A percentile compares a stretch with the other conserved stretches of the same genome.
These are phyloP conservation scores for Tulasnella sp. DNA, from an alignment of 768 basidiomycete species.

Conservation along the genomic window DNA sequence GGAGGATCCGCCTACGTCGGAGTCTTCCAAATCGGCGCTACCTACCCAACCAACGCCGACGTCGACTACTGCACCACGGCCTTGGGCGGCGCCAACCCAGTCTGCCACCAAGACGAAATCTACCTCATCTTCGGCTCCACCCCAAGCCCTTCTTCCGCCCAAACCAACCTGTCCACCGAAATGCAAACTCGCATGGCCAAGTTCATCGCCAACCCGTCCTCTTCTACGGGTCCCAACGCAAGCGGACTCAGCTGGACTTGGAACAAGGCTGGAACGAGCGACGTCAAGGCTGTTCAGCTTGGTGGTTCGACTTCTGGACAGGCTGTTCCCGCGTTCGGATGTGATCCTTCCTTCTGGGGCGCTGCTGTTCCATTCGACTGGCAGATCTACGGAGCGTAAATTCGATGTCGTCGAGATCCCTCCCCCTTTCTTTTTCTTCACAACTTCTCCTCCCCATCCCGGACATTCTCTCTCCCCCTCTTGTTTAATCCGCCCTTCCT, in stretches of 20 bases:
- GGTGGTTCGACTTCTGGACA: slow-evolving; percentile 49
- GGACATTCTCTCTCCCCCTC: too few relatives aligned
- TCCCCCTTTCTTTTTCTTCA: background rate
- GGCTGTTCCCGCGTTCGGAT: slow-evolving; percentile 50
- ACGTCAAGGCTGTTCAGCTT: slow-evolving; percentile 56
- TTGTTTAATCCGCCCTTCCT: background rate
- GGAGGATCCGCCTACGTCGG: slow-evolving; percentile 69
- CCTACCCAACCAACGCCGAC: slow-evolving; percentile 62
- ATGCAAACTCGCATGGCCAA: slow-evolving; percentile 65
- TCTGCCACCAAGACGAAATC: slow-evolving; percentile 83
- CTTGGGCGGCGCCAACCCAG: slow-evolving; percentile 41
- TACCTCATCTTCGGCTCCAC: slow-evolving; percentile 65
- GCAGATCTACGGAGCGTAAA: slow-evolving; percentile 46
- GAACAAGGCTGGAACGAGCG: slow-evolving; percentile 48
- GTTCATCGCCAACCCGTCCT: slow-evolving; percentile 54
- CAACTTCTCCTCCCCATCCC: background rate
- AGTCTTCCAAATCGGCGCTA: slow-evolving; percentile 58
- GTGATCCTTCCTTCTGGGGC: slow-evolving; percentile 67
- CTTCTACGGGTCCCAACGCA: slow-evolving; percentile 52
- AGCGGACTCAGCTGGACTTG: slow-evolving; percentile 43
- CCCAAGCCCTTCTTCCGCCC: slow-evolving; percentile 50
- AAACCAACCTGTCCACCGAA: slow-evolving; percentile 57
- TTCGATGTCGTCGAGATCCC: background rate
- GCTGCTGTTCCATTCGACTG: slow-evolving; percentile 61
- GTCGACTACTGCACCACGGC: slow-evolving; percentile 48